Conservation (phyloP, 352 stramenopile species). For the Peronospora farinosa region DNA sequence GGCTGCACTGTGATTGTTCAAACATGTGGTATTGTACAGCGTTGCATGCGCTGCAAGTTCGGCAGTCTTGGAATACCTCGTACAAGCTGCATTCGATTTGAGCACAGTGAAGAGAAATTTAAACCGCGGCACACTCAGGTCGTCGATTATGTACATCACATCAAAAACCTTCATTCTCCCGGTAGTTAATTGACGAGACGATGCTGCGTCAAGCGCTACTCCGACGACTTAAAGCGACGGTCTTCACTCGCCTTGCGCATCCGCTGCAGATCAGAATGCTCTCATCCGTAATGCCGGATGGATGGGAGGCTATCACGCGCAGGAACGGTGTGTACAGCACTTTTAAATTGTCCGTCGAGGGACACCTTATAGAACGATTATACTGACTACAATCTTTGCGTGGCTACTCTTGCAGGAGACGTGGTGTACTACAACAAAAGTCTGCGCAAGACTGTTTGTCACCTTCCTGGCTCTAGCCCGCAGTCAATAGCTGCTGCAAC, state of each 20-base stretch:
- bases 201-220: conserved; percentile 20
- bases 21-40: neutral
- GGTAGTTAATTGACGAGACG: conserved; percentile 16
- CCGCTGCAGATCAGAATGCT: conserved; percentile 12
- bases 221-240: conserved; percentile 3
- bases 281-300: conserved; percentile 37
- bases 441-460: conserved; percentile 52
- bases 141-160: conserved; percentile 9
- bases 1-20: neutral
- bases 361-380: neutral
- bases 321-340: conserved; percentile 38
- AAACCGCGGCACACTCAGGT: neutral
- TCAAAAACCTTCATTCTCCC: conserved; percentile 9
- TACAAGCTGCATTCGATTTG: neutral
- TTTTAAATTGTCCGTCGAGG: neutral
- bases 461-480: conserved; percentile 35
- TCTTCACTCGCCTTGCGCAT: neutral
- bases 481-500: conserved; percentile 6
- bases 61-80: neutral
- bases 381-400: conserved; percentile 1
- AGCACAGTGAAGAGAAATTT: neutral
- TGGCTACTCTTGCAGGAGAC: conserved; percentile 30
- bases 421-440: conserved; percentile 62
- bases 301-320: conserved; percentile 55
- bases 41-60: conserved; percentile 1